A percentile compares a stretch with the other conserved stretches of the same genome.
Conservation (phyloP, 768 basidiomycete species). For the Russula olivacea region DNA sequence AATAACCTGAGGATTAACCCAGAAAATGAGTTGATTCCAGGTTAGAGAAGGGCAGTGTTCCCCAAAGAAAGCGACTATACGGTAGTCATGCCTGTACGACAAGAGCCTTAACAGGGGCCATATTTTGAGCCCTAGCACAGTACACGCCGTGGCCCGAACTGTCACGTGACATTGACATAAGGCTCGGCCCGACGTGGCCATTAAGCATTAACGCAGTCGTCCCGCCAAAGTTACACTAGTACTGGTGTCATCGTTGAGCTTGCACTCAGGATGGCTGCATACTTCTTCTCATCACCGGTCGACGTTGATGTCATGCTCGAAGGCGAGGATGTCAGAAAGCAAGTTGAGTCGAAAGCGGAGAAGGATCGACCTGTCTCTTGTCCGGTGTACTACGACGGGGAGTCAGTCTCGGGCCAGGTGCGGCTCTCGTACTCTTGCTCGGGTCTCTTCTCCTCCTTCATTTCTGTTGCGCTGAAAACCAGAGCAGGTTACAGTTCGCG, state of each 20-base stretch:
- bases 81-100: too few relatives aligned
- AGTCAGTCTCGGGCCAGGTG: slow-evolving; percentile 85
- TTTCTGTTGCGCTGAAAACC: neutral
- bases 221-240: too few relatives aligned
- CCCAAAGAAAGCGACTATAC: too few relatives aligned
- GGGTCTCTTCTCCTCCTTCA: neutral
- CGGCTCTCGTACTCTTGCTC: slow-evolving; percentile 14
- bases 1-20: too few relatives aligned
- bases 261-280: slow-evolving; percentile 58
- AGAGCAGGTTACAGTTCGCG: slow-evolving; percentile 70
- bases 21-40: too few relatives aligned
- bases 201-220: neutral
- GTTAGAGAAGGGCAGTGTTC: too few relatives aligned
- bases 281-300: slow-evolving; percentile 87
- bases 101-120: too few relatives aligned
- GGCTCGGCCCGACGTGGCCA: too few relatives aligned
- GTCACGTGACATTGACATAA: neutral
- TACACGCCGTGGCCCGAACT: too few relatives aligned
- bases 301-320: slow-evolving; percentile 88
- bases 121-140: too few relatives aligned
- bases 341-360: slow-evolving; percentile 84
- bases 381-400: slow-evolving; percentile 95
- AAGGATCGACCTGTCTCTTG: slow-evolving; percentile 81
- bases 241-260: neutral
- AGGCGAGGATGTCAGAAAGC: slow-evolving; percentile 81